phyloP scores from a whole-genome alignment of 176 grass and related monocot genomes.

The Hsuehochloa calcarea region DNA sequence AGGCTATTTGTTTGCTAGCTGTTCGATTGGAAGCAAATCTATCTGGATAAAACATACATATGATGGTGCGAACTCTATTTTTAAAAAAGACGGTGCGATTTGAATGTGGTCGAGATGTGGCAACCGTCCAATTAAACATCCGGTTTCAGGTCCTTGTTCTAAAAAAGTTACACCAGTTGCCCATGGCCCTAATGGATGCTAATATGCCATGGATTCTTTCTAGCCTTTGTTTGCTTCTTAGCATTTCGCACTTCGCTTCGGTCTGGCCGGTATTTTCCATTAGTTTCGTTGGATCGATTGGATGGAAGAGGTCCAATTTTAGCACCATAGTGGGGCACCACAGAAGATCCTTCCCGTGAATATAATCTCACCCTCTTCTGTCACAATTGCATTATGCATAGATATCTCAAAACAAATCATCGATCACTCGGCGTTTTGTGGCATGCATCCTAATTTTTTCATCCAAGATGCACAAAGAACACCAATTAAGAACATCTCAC shows the following conservation, averaged over 20 bases:
- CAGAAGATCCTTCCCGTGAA: slow-evolving; percentile 21
- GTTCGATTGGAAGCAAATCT: no score
- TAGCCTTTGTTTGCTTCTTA: not conserved
- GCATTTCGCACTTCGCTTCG: not conserved
- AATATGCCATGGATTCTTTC: not conserved
- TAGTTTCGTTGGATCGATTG: slow-evolving; percentile 3
- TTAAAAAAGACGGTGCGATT: not conserved
- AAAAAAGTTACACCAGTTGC: slow-evolving; percentile 6
- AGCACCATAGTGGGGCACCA: not conserved
- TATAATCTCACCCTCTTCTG: not conserved
- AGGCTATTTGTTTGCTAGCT: no score
- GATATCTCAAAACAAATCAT: not conserved
- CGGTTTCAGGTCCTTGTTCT: slow-evolving; percentile 28
- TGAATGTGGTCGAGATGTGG: not conserved
- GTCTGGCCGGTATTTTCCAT: not conserved
- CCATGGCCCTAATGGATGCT: not conserved
- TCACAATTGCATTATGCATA: not conserved
- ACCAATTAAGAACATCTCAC: no score
- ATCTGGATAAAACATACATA: no score
- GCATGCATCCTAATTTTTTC: not conserved
- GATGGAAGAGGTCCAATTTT: not conserved
- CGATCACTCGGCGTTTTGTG: not conserved
- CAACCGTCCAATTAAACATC: slow-evolving; percentile 1
- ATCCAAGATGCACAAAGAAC: not conserved
- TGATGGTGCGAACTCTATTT: not conserved